Base-by-base conservation (phyloP, 169 alveolate genomes). In the Plasmodium billcollinsi region DNA sequence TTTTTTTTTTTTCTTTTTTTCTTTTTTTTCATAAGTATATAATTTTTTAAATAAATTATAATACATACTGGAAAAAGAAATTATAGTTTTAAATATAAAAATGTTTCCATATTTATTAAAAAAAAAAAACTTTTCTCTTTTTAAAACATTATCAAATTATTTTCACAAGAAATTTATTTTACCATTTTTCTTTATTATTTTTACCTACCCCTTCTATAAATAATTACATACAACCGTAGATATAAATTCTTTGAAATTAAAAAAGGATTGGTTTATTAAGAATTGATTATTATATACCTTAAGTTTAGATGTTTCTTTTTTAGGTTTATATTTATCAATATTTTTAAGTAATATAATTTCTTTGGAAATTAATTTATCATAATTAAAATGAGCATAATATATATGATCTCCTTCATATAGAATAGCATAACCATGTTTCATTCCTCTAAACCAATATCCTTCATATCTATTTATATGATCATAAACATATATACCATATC, bases 371-470 rank as follows among this genome's bases (percentile, higher is more conserved):
- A 80, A 80, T 49, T 80, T 80, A 54, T 67, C 90, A 61, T 80
- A 67, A 72, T 72, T 80, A 80, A 80, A 80, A 63, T 80, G 83
- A 63, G 33, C 85, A 80, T 69, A 61, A 29, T 67, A 80, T 80
- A 69, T 56, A 69, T 72, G 39, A 61, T 80, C 73, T 29, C 90
- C 90, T 80, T 80, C 90, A 62, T 80, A 80, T 59, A 80, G 70
- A 67, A 80, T 70, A 5, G 85, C 90, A 80, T 67, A 50, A 43
- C 90, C 90, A 63, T 80, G 90, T 72, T 80, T 80, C 90, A 80
- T 80, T 69, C 90, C 90, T 50, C 85, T 56, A 49, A 63, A 72
- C 83, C 83, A 80, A 62, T 80, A 80, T 20, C 90, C 90, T 67
- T 80, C 90, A 67, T 80, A 80, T 69, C 90, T 52, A 29, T 80